These are phyloP conservation scores for Kodamaea arcana DNA, from an alignment of 1,139 yeast species.

Conservation along the genomic window DNA sequence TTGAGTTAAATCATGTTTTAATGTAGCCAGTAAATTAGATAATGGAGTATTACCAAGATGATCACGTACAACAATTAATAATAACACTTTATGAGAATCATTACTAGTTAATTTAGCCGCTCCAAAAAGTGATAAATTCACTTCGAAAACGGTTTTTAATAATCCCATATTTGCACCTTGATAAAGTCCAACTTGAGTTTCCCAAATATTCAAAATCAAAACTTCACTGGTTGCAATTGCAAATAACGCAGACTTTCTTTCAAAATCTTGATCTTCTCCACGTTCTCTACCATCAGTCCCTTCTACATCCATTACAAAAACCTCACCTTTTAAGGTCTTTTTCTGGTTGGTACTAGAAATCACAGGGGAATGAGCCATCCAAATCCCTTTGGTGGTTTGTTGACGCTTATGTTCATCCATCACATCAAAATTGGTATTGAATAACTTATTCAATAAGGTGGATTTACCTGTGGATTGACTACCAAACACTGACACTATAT, in stretches of 20 bases:
- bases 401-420: slow-evolving; percentile 83
- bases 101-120: slow-evolving; percentile 30
- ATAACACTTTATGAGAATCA: slow-evolving; percentile 58
- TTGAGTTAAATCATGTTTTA: slow-evolving; percentile 63
- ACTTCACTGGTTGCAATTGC: slow-evolving; percentile 91
- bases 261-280: slow-evolving; percentile 98
- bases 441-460: slow-evolving; percentile 77
- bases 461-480: slow-evolving; percentile 97
- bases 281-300: slow-evolving; percentile 98
- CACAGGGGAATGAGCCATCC: slow-evolving; percentile 69
- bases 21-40: slow-evolving; percentile 62
- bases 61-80: slow-evolving; percentile 88
- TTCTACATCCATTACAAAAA: slow-evolving; percentile 93
- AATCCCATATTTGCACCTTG: slow-evolving; percentile 98
- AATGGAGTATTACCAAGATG: slow-evolving; percentile 86
- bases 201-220: slow-evolving; percentile 92
- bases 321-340: slow-evolving; percentile 20
- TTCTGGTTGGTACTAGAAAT: slow-evolving; percentile 23
- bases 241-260: slow-evolving; percentile 90
- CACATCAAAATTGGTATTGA: slow-evolving; percentile 85
- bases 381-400: slow-evolving; percentile 92
- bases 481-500: slow-evolving; percentile 92
- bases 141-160: slow-evolving; percentile 93
- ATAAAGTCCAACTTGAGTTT: slow-evolving; percentile 91
- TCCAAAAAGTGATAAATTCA: slow-evolving; percentile 77